Evolutionary conservation across 2,329 filamentous ascomycete genomes (phyloP).

Genomic region (Trichoderma sp.): DNA sequence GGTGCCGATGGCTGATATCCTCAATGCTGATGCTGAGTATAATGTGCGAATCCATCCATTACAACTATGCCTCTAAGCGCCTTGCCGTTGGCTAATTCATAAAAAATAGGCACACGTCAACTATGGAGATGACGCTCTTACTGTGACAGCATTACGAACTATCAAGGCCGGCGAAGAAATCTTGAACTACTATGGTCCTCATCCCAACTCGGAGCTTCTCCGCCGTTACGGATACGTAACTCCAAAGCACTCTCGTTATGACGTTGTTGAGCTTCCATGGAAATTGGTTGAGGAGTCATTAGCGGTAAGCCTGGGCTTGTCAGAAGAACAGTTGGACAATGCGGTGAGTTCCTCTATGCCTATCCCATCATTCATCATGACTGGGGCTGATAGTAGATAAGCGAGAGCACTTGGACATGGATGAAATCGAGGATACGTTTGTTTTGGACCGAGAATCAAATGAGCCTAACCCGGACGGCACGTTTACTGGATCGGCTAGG

Average conservation of each 20-base stretch:
- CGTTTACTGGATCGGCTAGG: slow-evolving; percentile 37
- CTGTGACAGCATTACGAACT: slow-evolving; percentile 67
- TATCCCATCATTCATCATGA: neutral
- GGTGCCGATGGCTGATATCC: slow-evolving; percentile 85
- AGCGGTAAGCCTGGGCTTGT: slow-evolving; percentile 38
- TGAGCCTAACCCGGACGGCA: slow-evolving; percentile 51
- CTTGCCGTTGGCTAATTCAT: neutral
- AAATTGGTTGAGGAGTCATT: slow-evolving; percentile 52
- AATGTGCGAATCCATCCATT: slow-evolving; percentile 54
- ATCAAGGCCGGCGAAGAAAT: slow-evolving; percentile 74
- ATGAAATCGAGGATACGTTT: slow-evolving; percentile 72
- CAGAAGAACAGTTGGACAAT: slow-evolving; percentile 40
- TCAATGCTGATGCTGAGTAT: slow-evolving; percentile 86
- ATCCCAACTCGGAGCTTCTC: slow-evolving; percentile 78
- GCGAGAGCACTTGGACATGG: slow-evolving; percentile 54
- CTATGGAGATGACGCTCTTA: slow-evolving; percentile 55
- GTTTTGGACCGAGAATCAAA: slow-evolving; percentile 59
- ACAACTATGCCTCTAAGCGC: neutral
- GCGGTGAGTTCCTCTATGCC: slow-evolving; percentile 38
- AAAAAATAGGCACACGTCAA: slow-evolving; percentile 51
- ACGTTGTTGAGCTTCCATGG: slow-evolving; percentile 77
- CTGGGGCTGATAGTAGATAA: slow-evolving; percentile 24
- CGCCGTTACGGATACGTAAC: slow-evolving; percentile 88
- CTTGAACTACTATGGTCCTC: slow-evolving; percentile 84
- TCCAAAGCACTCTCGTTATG: slow-evolving; percentile 70